Evolutionary conservation across 495 filamentous ascomycete genomes (phyloP).

Genomic region (Viridothelium virens): DNA sequence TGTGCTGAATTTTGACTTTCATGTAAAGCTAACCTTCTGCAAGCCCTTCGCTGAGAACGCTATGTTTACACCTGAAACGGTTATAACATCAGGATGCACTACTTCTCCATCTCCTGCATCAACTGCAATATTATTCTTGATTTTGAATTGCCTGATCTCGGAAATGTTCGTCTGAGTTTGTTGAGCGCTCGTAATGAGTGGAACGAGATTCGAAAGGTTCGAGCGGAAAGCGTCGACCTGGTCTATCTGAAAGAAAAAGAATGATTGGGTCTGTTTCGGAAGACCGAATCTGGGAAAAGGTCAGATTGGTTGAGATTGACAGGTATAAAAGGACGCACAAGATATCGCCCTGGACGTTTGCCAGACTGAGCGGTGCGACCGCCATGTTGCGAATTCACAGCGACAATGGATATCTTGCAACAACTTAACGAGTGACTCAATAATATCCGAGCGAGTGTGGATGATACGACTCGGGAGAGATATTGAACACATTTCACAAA

Average conservation of each 20-base stretch:
- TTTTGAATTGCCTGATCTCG: constrained; percentile 7
- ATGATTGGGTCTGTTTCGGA: constrained; percentile 13
- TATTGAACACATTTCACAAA: not conserved
- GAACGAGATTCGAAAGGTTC: constrained; percentile 15
- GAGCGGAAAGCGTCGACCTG: constrained; percentile 4
- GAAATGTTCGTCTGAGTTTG: constrained; percentile 8
- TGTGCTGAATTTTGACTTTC: not conserved
- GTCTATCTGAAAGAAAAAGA: constrained; percentile 16
- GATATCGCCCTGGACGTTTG: constrained; percentile 18
- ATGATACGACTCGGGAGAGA: not conserved
- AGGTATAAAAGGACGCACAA: not conserved
- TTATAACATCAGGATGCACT: constrained; percentile 5
- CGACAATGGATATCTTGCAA: not conserved
- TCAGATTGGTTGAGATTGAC: not conserved
- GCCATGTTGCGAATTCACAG: not conserved
- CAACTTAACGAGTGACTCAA: constrained; percentile 4
- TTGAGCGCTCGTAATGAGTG: constrained; percentile 15
- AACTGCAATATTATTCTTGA: not conserved
- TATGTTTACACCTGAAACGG: constrained; percentile 7
- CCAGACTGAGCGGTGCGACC: constrained; percentile 1
- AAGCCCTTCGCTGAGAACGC: not conserved
- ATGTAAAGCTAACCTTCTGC: not conserved
- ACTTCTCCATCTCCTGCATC: constrained; percentile 10
- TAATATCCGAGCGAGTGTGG: not conserved
- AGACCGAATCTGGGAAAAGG: constrained; percentile 10